A percentile compares a stretch with the other conserved stretches of the same genome.
Conservation (phyloP, 2,329 filamentous ascomycete species). For the Ramularia collo-cygni region DNA sequence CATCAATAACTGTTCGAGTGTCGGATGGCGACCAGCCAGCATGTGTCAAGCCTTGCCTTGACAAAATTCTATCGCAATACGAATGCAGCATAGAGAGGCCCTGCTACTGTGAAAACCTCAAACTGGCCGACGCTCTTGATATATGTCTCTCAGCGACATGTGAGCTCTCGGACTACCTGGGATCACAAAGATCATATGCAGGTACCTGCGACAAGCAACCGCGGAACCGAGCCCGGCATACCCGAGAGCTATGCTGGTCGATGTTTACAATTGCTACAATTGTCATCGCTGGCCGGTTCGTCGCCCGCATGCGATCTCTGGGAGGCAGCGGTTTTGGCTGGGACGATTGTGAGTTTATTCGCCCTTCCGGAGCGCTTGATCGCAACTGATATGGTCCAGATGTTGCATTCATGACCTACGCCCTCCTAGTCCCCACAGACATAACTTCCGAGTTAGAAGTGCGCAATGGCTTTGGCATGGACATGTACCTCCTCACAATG, state of each 20-base stretch:
- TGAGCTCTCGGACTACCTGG: too few species aligned
- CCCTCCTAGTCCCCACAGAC: neutral
- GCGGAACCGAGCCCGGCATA: too few species aligned
- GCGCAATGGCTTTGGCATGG: slow-evolving; percentile 1
- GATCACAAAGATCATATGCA: too few species aligned
- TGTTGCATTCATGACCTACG: neutral
- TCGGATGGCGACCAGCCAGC: too few species aligned
- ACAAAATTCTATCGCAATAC: too few species aligned
- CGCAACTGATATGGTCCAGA: slow-evolving; percentile 7
- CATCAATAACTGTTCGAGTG: too few species aligned
- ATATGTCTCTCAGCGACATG: too few species aligned
- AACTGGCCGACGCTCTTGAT: too few species aligned
- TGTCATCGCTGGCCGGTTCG: slow-evolving; percentile 5
- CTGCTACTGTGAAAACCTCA: too few species aligned
- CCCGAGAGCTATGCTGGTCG: slow-evolving; percentile 7
- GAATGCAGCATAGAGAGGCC: too few species aligned
- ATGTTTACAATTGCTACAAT: slow-evolving; percentile 12
- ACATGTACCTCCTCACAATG: slow-evolving; percentile 6
- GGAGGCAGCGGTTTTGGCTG: slow-evolving; percentile 4
- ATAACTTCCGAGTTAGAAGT: neutral
- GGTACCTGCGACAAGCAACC: too few species aligned
- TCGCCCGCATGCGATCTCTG: slow-evolving; percentile 11
- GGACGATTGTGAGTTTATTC: neutral
- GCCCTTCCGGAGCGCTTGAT: neutral
- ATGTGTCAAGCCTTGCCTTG: too few species aligned